Conservation (phyloP, 495 filamentous ascomycete genomes). For the Lasiosphaeria hispida region DNA sequence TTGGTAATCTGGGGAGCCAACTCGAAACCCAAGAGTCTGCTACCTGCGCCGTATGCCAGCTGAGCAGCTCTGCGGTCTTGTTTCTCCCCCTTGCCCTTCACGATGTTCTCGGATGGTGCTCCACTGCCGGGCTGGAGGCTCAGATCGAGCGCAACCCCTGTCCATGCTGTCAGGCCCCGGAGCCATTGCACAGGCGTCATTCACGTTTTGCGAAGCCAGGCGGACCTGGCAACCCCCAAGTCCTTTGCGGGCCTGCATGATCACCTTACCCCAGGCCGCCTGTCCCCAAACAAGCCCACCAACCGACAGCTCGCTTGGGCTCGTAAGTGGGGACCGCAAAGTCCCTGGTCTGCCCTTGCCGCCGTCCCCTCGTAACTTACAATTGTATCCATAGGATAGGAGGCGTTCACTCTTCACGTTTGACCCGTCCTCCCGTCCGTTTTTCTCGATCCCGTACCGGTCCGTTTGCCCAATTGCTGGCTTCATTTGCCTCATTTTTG, state of each 20-base stretch:
- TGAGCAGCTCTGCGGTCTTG: neutral
- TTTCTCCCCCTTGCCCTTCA: conserved; percentile 6
- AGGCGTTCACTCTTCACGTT: too few species aligned
- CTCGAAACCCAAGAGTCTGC: too few species aligned
- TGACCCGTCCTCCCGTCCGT: too few species aligned
- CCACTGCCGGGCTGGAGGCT: neutral
- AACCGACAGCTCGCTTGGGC: conserved; percentile 7
- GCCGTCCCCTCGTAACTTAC: too few species aligned
- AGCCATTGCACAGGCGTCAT: conserved; percentile 23
- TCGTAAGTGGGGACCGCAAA: neutral
- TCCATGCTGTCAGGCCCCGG: conserved; percentile 9
- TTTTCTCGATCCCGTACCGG: too few species aligned
- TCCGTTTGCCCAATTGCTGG: too few species aligned
- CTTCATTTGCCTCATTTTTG: too few species aligned
- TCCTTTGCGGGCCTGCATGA: conserved; percentile 31
- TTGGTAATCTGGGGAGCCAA: too few species aligned
- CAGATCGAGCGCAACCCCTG: conserved; percentile 5
- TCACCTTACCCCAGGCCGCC: conserved; percentile 27
- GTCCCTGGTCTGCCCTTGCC: neutral
- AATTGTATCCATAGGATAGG: too few species aligned
- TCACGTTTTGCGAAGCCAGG: conserved; percentile 28
- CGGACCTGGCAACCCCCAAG: conserved; percentile 23
- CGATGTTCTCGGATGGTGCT: conserved; percentile 5
- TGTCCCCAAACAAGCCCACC: conserved; percentile 25
- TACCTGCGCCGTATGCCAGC: too few species aligned